These are phyloP conservation scores for Pisolithus tinctorius DNA, from an alignment of 768 basidiomycete species.

Conservation along the genomic window DNA sequence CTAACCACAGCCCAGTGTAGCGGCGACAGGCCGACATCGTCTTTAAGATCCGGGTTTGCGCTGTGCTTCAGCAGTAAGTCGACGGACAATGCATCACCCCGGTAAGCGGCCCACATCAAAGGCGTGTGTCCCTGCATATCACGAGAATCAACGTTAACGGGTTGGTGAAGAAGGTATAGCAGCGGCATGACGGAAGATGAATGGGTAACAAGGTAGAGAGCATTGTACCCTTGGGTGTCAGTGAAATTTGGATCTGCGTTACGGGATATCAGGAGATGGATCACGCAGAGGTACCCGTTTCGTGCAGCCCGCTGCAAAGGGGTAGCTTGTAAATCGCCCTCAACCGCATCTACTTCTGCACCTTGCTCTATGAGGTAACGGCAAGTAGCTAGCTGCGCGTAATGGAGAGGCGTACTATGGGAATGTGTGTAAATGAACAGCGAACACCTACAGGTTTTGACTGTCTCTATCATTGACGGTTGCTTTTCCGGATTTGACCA, in stretches of 20 bases:
- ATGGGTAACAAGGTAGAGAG: conserved; percentile 92
- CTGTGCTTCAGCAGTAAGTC: conserved; percentile 85
- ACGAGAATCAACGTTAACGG: conserved; percentile 83
- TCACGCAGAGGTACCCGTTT: conserved; percentile 92
- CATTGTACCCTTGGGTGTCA: conserved; percentile 95
- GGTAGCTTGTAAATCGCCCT: conserved; percentile 90
- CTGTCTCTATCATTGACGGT: too few species aligned
- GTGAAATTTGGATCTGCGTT: conserved; percentile 88
- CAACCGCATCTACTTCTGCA: conserved; percentile 89
- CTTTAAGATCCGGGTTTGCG: conserved; percentile 68
- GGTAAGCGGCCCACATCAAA: conserved; percentile 99
- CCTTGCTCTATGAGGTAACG: conserved; percentile 85
- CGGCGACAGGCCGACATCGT: conserved; percentile 79
- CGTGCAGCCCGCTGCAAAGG: conserved; percentile 98
- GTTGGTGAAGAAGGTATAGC: conserved; percentile 87
- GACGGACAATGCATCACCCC: conserved; percentile 93
- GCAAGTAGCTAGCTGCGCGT: conserved; percentile 84
- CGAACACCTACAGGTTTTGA: too few species aligned
- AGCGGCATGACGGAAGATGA: conserved; percentile 93
- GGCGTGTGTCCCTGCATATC: conserved; percentile 92
- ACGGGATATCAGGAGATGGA: conserved; percentile 85
- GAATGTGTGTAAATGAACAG: too few species aligned
- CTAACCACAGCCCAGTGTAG: conserved; percentile 98
- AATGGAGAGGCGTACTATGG: too few species aligned
- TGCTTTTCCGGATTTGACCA: too few species aligned